Evolutionary conservation across 2,329 filamentous ascomycete genomes (phyloP).

Genomic region (Colletotrichum shisoi): DNA sequence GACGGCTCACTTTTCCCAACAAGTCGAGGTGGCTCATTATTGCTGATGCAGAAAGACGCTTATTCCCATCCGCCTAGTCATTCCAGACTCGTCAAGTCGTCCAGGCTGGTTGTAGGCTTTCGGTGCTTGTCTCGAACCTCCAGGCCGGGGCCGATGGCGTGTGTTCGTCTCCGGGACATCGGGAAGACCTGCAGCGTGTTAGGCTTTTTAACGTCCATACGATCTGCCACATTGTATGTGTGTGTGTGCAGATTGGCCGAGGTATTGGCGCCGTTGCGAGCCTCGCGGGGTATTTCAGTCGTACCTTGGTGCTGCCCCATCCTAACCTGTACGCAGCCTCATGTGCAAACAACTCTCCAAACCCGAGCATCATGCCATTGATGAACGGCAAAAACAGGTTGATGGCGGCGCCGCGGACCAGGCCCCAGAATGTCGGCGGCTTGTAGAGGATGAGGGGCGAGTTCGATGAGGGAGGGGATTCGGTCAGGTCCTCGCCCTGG

Average conservation of each 20-base stretch:
- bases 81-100: slow-evolving; percentile 74
- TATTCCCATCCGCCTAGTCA: slow-evolving; percentile 48
- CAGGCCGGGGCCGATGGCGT: slow-evolving; percentile 80
- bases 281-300: slow-evolving; percentile 41
- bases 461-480: slow-evolving; percentile 68
- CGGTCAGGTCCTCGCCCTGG: slow-evolving; percentile 67
- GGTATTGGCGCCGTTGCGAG: neutral
- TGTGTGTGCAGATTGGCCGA: neutral
- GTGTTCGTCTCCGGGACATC: slow-evolving; percentile 65
- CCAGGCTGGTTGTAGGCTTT: slow-evolving; percentile 64
- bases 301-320: slow-evolving; percentile 92
- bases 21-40: neutral
- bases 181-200: slow-evolving; percentile 61
- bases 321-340: slow-evolving; percentile 92
- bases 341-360: slow-evolving; percentile 95
- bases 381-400: slow-evolving; percentile 95
- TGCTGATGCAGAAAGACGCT: neutral
- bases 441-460: slow-evolving; percentile 84
- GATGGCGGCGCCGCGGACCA: slow-evolving; percentile 89
- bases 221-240: neutral
- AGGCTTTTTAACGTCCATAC: neutral
- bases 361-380: slow-evolving; percentile 97
- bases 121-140: slow-evolving; percentile 76
- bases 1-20: neutral
- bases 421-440: slow-evolving; percentile 84